Base-by-base conservation (phyloP, 306 rosid species). In the Morella rubra region DNA sequence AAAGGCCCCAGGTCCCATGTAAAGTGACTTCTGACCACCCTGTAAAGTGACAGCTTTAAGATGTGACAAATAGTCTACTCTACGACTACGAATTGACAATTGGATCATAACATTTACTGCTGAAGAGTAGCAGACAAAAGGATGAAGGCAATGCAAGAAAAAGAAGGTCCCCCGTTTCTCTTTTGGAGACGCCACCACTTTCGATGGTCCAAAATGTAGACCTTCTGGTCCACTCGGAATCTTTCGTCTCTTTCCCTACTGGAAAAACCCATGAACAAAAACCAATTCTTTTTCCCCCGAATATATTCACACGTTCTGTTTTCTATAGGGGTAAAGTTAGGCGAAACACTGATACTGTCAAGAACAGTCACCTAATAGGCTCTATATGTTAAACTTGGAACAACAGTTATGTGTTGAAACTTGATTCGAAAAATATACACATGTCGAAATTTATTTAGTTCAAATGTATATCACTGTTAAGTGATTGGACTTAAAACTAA, bases 191-290 rank as follows among this genome's bases (percentile, higher is more conserved):
- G 44, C 56, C 66, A 51, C 22, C 62, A 47, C 54, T 9, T 77
- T 73, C 77, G 9, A 70, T 84, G 87, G 82, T 77, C 79, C 45
- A 60, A 51, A 72, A 8, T 56, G 10, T 80, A 10, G 70, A 76
- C 65, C 3, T 58, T 44, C 16, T 10, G 59, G 77, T 71, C 80
- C 81, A 44, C 53, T 44, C 73, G 40, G 83, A 81, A 84, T 81
- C 87, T 78, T 49, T 27, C 24, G 46, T 4, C 27, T 18, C 27
- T 66, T 64, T 64, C 0, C n/a, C 14, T 49, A 3, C 19, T n/a
- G 1, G 2, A 6, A 27, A 69, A 59, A 3, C 1, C 72, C 54
- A 61, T 40, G 7, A 61, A 32, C 2, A 14, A 61, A 15, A 61
- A 32, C 0, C 5, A 27, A 45, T 2, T 41, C 18, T 4, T 10